Base-by-base conservation (phyloP, 2,329 filamentous ascomycete species). In the Fusarium equiseti region DNA sequence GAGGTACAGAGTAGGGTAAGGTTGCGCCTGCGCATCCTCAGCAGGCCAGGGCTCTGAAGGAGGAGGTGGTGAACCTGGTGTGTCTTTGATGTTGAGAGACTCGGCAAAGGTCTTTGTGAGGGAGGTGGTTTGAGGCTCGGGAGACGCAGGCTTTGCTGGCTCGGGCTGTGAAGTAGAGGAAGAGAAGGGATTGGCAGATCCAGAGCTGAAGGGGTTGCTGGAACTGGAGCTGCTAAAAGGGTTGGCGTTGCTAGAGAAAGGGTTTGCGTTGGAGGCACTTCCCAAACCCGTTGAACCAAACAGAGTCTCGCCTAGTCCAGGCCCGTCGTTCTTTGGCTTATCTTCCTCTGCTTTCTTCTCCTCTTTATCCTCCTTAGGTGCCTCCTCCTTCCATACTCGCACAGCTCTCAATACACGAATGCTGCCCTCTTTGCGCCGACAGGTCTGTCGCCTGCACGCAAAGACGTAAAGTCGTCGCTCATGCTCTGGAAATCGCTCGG, bases 391-490 rank as follows among this genome's bases (percentile, higher is more conserved):
- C 73, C 84, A 84, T 22, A 90, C 81, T 29, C 89, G 87, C 20
- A 93, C 85, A 6, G 90, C 92, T 63, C 95, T 86, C 43, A 97
- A 77, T 1, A 87, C 92, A 29, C 95, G 88, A 61, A 98, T 87
- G 78, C 92, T 95, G 3, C 96, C 96, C 22, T 91, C 87, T 76
- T 94, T 95, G 69, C 95, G 87, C 75, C 92, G 89, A 78, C 96
- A 99, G 13, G 89, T 84, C 79, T 92, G 93, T 71, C 89, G 87
- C 63, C 90, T 88, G 80, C 96, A 99, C 20, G 88, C 88, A 79
- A 97, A 94, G 15, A 99, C 85, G 77, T 98, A 98, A 20, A 99
- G 79, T 67, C 95, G 89, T 73, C 96, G 87, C 76, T 98, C 94
- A 80, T 98, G 93, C 59, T 91, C 90, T 3, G 94, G 92, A 76